Base-by-base conservation (phyloP, 768 basidiomycete species). In the Boletus fagicola region DNA sequence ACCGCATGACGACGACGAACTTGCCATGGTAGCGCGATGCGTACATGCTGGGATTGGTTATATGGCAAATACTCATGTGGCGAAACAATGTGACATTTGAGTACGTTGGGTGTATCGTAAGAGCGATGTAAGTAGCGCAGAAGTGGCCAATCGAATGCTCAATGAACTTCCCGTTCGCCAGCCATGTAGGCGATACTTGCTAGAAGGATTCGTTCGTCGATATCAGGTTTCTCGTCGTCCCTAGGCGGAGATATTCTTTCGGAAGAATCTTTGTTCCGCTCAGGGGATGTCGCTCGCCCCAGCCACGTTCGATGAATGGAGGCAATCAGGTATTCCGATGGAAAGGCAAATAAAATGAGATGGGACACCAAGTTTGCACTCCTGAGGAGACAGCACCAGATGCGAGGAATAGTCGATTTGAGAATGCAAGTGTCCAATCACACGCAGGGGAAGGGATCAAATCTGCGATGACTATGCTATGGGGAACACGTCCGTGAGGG, bases 1-100 rank as follows among this genome's bases (percentile, higher is more conserved):
- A 16, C 44, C 53, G 2, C 49, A 48, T 26, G 53, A 55, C n/a
- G 44, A 51, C 24, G 48, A 59, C 12, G 48, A 51, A 33, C 48
- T 53, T 5, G 51, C 44, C 4, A 54, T 44, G 52, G n/a, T 47
- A 10, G 33, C 40, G 24, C 40, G 48, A 46, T 59, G 44, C 18
- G 33, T 54, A 22, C 48, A 24, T n/a, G 47, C 57, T n/a, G 48
- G 48, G n/a, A 49, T 49, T 16, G 35, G 53, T 16, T 38, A 33
- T 15, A 54, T 54, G 22, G 30, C 51, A 40, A 53, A 47, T 31
- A 31, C 45, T 26, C 40, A 40, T 26, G 42, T 1, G 8, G 40
- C 24, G 26, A 31, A 52, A 20, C 45, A 5, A 45, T 22, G 20
- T 22, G 20, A 51, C 9, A 22, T 51, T 28, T 31, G n/a, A 51